Conservation (phyloP, 202 grass and related monocot genomes). For the Cymbopogon flexuosus region DNA sequence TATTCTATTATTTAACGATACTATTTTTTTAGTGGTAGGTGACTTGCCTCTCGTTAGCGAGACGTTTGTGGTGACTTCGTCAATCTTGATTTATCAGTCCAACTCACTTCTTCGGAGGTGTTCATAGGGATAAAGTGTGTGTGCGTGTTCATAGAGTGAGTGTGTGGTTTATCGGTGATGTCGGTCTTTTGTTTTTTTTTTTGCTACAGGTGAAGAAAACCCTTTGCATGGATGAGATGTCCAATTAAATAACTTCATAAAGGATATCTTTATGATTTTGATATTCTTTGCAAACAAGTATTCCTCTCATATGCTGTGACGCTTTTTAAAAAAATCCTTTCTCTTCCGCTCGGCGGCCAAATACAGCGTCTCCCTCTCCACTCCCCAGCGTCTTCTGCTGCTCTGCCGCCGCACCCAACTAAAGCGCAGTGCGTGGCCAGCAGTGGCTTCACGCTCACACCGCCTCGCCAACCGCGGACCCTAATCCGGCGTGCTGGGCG, state of each 20-base stretch:
- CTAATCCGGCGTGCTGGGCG: constrained; percentile 30
- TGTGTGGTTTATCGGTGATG: too few species aligned
- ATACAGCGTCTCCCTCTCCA: neutral
- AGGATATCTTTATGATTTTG: neutral
- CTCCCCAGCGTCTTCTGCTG: neutral
- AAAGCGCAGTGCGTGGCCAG: constrained; percentile 3
- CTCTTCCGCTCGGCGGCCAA: neutral
- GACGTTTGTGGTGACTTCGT: too few species aligned
- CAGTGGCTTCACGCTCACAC: constrained; percentile 33
- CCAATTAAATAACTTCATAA: neutral
- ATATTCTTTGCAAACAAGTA: neutral
- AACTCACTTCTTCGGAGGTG: too few species aligned
- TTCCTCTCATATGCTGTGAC: neutral
- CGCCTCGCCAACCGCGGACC: constrained; percentile 21
- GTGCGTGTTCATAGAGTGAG: too few species aligned
- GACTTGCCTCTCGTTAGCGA: too few species aligned
- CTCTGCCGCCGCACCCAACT: neutral
- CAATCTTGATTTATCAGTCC: too few species aligned
- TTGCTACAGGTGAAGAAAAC: too few species aligned
- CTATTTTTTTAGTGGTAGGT: too few species aligned
- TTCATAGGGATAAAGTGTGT: too few species aligned
- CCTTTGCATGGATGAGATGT: too few species aligned
- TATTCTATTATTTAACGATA: too few species aligned
- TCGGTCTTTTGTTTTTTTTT: too few species aligned
- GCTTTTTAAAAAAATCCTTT: neutral